Base-by-base conservation (phyloP, 2,329 filamentous ascomycete species). In the Didymella exigua region DNA sequence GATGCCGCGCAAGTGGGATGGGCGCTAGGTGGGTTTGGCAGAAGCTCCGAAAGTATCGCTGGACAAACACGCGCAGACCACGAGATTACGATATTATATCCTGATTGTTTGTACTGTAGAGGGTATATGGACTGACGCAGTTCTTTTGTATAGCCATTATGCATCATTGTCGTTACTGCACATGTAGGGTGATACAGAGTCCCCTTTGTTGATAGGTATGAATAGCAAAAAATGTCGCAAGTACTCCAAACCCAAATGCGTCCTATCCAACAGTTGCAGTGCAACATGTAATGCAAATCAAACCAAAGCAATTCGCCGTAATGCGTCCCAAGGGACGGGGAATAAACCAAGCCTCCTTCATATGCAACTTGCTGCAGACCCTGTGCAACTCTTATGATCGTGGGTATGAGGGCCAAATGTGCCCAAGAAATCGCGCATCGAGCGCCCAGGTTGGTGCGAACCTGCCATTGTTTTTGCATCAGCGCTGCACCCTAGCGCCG, bases 401-500 rank as follows among this genome's bases (percentile, higher is more conserved):
- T 42, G 34, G 49, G 45, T 49, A 36, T 34, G 43, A 27, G 19
- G 19, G 23, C 49, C 27, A 40, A 41, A 49, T 24, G 11, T 21
- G 34, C 34, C 46, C 36, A 14, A 36, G 14, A 31, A 41, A 46
- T 27, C 26, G 46, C 52, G 52, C 52, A 33, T 29, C 38, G 33
- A 46, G 36, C 47, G 52, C 46, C 46, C 18, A 47, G 41, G 46
- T n/a, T 31, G 34, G 34, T 42, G 41, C 36, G 43, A 21, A 19
- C 46, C 29, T 42, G 34, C 37, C 30, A 27, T 24, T 31, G 53
- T 21, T 53, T 26, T 11, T 51, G 31, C 37, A 48, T 63, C 59
- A 71, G 31, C 63, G 68, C 47, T 68, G 63, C 49, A 65, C 49
- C 16, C 67, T 64, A 30, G 69, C 71, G 51, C 75, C 65, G 58